Evolutionary conservation across 2,329 filamentous ascomycete genomes (phyloP), one percentile per base, ranked within the genome.

Genomic region (Alternaria sp.): DNA sequence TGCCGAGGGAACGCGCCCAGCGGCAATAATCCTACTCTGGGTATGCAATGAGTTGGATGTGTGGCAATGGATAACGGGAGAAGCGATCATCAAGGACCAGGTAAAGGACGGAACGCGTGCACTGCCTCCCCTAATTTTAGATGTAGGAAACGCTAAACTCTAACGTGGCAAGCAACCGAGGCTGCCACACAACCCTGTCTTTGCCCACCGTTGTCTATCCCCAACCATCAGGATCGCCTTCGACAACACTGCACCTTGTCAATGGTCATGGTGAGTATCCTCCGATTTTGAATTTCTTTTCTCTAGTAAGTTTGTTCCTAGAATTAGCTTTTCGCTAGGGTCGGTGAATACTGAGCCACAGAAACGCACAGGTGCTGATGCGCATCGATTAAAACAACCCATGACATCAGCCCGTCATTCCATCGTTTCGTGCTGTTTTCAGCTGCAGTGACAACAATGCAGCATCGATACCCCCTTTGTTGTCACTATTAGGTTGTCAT

Each of bases 61-160:
- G 66, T 68, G 68, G 67, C 64, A 63, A 63, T 68, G 66, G 12
- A 62, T 54, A 62, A 57, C 61, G 57, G 59, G 46, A 63, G 55
- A 63, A 54, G 58, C 59, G 58, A 69, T 66, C 63, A 51, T 59
- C 64, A 60, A 65, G 58, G 60, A 57, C 36, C 57, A 60, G 58
- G 60, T 68, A 59, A 55, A 66, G 59, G 64, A 61, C 34, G 55
- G 44, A 45, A 48, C 54, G 56, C 54, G 59, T 67, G 70, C 69
- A 75, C 70, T 69, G 71, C 71, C 70, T 67, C 69, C 32, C 61
- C 71, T 75, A 75, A 69, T 67, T 72, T 70, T 74, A 70, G 70
- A 57, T 44, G 18, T 22, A 53, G 30, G 54, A 30, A 62, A 52
- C 67, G 40, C 60, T 46, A 49, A 58, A 38, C 30, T 18, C 22